Evolutionary conservation across 768 basidiomycete species (phyloP).

Genomic region (Auricularia sp.): DNA sequence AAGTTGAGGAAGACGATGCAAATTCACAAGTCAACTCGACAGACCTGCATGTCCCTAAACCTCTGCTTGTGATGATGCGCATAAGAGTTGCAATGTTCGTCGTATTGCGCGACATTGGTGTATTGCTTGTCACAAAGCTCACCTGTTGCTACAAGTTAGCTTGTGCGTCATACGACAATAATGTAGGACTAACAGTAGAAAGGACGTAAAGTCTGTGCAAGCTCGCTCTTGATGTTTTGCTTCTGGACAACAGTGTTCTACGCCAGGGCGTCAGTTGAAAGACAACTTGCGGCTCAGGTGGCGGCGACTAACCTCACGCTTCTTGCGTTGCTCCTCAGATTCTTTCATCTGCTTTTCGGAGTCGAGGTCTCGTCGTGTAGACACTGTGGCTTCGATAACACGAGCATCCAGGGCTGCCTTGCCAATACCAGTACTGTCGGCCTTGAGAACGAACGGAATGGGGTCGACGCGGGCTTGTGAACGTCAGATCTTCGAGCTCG

Average conservation of each 20-base stretch:
- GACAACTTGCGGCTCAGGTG: background rate
- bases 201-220: constrained; percentile 53
- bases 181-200: constrained; percentile 64
- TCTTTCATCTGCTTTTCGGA: constrained; percentile 76
- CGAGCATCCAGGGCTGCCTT: constrained; percentile 69
- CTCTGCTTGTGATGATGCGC: constrained; percentile 81
- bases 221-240: constrained; percentile 55
- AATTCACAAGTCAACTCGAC: constrained; percentile 30
- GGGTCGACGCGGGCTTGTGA: constrained; percentile 67
- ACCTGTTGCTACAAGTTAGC: background rate
- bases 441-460: constrained; percentile 70
- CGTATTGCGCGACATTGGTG: constrained; percentile 75
- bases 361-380: constrained; percentile 67
- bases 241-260: constrained; percentile 58
- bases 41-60: constrained; percentile 71
- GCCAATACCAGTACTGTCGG: constrained; percentile 68
- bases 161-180: background rate
- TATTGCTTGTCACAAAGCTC: constrained; percentile 71
- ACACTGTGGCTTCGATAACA: constrained; percentile 78
- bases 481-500: too few relatives aligned
- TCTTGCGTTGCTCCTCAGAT: constrained; percentile 62
- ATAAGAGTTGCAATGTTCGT: constrained; percentile 84
- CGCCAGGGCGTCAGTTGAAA: constrained; percentile 1
- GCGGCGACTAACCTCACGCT: constrained; percentile 47
- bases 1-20: background rate